These are phyloP conservation scores for Sequoia sempervirens DNA, from an alignment of 75 land plant genomes.

Conservation along the genomic window DNA sequence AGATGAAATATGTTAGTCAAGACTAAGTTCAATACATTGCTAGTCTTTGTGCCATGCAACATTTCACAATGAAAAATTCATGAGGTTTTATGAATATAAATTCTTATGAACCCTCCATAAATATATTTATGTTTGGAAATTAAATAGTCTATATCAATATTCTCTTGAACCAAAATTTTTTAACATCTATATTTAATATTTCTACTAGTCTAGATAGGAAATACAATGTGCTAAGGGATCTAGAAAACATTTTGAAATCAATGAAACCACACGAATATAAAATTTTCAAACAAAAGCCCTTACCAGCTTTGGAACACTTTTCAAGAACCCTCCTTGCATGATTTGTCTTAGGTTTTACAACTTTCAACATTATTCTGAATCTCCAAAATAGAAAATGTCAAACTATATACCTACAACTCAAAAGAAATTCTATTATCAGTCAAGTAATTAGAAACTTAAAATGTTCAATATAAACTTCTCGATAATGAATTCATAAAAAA, in stretches of 20 bases:
- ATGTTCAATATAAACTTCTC: not conserved
- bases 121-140: not conserved
- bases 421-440: not conserved
- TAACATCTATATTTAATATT: not conserved
- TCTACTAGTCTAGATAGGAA: too few species aligned
- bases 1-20: conserved; percentile 68
- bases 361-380: conserved; percentile 34
- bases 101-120: not conserved
- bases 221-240: not conserved
- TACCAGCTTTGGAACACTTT: conserved; percentile 67
- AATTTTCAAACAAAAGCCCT: not conserved
- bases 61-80: not conserved
- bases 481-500: not conserved
- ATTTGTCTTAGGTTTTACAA: conserved; percentile 52
- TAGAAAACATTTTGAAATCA: not conserved
- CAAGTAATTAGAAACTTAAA: not conserved
- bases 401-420: not conserved
- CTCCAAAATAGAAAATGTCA: not conserved
- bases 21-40: conserved; percentile 49
- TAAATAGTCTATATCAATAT: not conserved
- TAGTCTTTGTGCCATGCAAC: conserved; percentile 73
- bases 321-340: conserved; percentile 43
- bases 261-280: not conserved
- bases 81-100: not conserved
- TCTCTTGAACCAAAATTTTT: not conserved